Evolutionary conservation across 2,329 filamentous ascomycete genomes (phyloP).

Genomic region (Daldinia eschscholtzii): DNA sequence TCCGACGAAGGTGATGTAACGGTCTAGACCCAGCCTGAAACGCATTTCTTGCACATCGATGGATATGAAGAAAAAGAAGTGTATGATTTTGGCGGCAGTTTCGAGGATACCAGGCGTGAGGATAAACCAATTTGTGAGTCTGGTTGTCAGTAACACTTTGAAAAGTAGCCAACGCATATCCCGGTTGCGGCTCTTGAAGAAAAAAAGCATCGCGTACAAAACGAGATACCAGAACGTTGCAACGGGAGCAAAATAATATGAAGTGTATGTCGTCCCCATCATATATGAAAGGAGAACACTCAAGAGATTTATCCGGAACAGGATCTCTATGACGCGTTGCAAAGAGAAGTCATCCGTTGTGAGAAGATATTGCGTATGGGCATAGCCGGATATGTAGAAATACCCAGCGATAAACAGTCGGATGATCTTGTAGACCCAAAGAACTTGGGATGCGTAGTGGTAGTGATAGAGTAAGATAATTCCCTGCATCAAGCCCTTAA

Average conservation of each 20-base stretch:
- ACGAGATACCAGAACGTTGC: constrained; percentile 73
- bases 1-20: constrained; percentile 68
- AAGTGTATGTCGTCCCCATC: constrained; percentile 67
- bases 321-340: constrained; percentile 62
- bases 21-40: constrained; percentile 65
- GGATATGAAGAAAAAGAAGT: constrained; percentile 59
- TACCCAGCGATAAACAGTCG: constrained; percentile 68
- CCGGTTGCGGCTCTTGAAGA: constrained; percentile 58
- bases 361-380: constrained; percentile 71
- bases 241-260: constrained; percentile 71
- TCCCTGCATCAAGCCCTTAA: constrained; percentile 75
- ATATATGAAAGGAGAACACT: constrained; percentile 65
- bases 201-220: constrained; percentile 64
- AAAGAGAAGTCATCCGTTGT: constrained; percentile 68
- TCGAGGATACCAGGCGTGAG: constrained; percentile 59
- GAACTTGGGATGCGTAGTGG: constrained; percentile 62
- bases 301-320: constrained; percentile 70
- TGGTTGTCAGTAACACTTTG: constrained; percentile 62
- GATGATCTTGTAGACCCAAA: constrained; percentile 67
- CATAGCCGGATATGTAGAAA: constrained; percentile 72
- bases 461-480: constrained; percentile 69
- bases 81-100: constrained; percentile 54
- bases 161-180: constrained; percentile 57
- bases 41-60: constrained; percentile 64
- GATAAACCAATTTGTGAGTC: constrained; percentile 53